Base-by-base conservation (phyloP, 116 monocot genomes). In the Iris pallida region DNA sequence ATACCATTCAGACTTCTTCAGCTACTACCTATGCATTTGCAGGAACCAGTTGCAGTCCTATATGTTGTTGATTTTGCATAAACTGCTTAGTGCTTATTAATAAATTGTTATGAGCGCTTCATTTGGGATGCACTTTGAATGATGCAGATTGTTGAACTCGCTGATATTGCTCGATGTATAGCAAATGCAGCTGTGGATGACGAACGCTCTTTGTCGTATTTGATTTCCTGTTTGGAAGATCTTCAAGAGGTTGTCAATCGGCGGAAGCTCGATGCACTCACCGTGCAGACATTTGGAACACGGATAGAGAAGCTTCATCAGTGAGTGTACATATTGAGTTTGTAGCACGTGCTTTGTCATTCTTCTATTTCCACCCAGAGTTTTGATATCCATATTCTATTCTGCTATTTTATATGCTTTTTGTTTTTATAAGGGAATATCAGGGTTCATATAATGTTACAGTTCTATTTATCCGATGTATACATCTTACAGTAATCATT, bases 81-180 rank as follows among this genome's bases (percentile, higher is more conserved):
- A 30, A 30, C 30, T 30, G 30, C 30, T 30, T 30, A 30, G 30
- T 30, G 30, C 30, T 30, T 3, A 30, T 30, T 30, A 30, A 30
- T 30, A 30, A 30, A 30, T 30, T 30, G 30, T 30, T 30, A 30
- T 30, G 2, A 30, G 30, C 30, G n/a, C 30, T 3, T 30, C 30
- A 30, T 30, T 30, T 30, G 30, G 30, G 30, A 30, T 30, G 30
- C 30, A 30, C 30, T 64, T 8, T 47, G 19, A 16, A 59, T 68
- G 61, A 9, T 69, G 63, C 78, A 98, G 98, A 84, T 98, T 40
- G 57, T 66, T 82, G 98, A 92, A 68, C 90, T 98, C 78, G 98
- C 93, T 68, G 98, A 98, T 78, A 98, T 98, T 82, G 93, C 98
- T 79, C 81, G 90, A 47, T 98, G 98, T 62, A 82, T 90, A 30